These are phyloP conservation scores for Elsinoe batatas DNA, from an alignment of 2,329 filamentous ascomycete species.

Conservation along the genomic window DNA sequence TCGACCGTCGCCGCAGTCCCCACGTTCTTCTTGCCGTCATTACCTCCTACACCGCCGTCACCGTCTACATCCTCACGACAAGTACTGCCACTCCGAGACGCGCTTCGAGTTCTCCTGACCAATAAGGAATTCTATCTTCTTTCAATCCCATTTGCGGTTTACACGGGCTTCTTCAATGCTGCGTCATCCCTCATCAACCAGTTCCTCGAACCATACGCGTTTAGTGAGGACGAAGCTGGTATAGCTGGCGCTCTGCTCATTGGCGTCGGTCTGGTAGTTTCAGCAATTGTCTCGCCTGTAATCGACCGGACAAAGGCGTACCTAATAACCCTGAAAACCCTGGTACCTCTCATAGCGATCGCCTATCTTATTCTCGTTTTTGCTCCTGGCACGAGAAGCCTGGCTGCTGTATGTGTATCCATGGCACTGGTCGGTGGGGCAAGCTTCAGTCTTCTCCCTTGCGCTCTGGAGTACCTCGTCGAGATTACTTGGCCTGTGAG, in stretches of 20 bases:
- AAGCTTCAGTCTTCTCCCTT: conserved; percentile 69
- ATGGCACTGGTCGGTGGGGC: conserved; percentile 68
- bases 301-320: conserved; percentile 79
- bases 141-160: conserved; percentile 69
- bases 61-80: conserved; percentile 49
- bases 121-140: conserved; percentile 72
- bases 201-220: conserved; percentile 77
- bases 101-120: conserved; percentile 38
- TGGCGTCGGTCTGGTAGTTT: conserved; percentile 68
- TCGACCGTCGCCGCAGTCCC: conserved; percentile 58
- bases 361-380: conserved; percentile 70
- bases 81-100: conserved; percentile 43
- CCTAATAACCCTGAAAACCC: conserved; percentile 58
- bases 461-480: conserved; percentile 76
- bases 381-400: conserved; percentile 54
- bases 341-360: conserved; percentile 61
- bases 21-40: conserved; percentile 68
- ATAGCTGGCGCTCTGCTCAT: conserved; percentile 86
- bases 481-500: conserved; percentile 80
- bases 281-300: conserved; percentile 69
- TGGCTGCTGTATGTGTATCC: conserved; percentile 64
- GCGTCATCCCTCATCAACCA: conserved; percentile 82
- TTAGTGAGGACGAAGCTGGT: conserved; percentile 72
- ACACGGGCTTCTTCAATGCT: conserved; percentile 90
- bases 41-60: conserved; percentile 67